phyloP scores from a whole-genome alignment of 805 yeast genomes.

The Kurtzmaniella fragi region DNA sequence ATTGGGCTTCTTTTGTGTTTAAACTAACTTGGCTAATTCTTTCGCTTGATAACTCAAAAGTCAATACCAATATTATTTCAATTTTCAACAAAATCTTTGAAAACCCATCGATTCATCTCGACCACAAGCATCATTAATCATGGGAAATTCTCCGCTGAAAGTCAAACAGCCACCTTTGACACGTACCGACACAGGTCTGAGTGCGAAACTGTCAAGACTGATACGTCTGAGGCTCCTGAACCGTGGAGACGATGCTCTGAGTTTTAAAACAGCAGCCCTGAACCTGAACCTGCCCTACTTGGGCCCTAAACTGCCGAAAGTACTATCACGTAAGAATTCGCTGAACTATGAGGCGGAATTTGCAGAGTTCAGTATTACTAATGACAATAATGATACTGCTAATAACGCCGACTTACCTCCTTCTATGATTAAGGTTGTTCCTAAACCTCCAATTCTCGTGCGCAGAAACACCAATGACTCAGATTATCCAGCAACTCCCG shows the following conservation, averaged over 20 bases:
- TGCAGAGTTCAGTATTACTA: slow-evolving; percentile 22
- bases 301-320: slow-evolving; percentile 24
- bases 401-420: slow-evolving; percentile 45
- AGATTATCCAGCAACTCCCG: slow-evolving; percentile 15
- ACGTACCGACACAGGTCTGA: slow-evolving; percentile 50
- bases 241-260: slow-evolving; percentile 17
- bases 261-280: slow-evolving; percentile 3
- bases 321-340: slow-evolving; percentile 27
- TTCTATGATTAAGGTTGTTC: slow-evolving; percentile 65
- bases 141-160: slow-evolving; percentile 46
- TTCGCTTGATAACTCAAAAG: no score
- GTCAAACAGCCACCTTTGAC: slow-evolving; percentile 38
- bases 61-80: no score
- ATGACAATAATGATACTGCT: slow-evolving; percentile 15
- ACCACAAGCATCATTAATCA: slow-evolving; percentile 21
- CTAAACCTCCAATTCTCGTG: slow-evolving; percentile 68
- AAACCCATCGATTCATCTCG: not conserved
- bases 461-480: slow-evolving; percentile 44
- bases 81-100: not conserved
- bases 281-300: slow-evolving; percentile 14
- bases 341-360: slow-evolving; percentile 1
- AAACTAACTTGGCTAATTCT: no score
- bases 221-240: slow-evolving; percentile 33
- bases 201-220: slow-evolving; percentile 45
- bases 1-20: no score